Evolutionary conservation across 2,329 filamentous ascomycete genomes (phyloP).

Genomic region (Botryotinia convoluta): DNA sequence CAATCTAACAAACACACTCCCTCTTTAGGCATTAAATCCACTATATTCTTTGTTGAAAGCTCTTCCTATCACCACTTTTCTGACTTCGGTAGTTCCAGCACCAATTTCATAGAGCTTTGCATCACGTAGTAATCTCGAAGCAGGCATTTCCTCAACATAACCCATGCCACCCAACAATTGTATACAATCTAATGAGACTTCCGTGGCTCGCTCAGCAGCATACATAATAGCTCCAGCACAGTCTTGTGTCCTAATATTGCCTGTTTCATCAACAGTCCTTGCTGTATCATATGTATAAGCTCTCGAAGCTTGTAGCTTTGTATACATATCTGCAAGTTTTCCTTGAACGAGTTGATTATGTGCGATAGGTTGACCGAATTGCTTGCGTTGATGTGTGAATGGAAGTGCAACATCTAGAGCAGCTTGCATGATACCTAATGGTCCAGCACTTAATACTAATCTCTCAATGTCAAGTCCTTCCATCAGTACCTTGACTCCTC

Average conservation of each 20-base stretch:
- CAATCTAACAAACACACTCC: background rate
- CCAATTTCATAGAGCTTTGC: conserved; percentile 91
- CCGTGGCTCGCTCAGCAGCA: conserved; percentile 85
- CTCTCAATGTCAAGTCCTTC: conserved; percentile 92
- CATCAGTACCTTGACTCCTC: conserved; percentile 89
- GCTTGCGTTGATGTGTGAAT: conserved; percentile 83
- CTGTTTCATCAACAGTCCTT: conserved; percentile 72
- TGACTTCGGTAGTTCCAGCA: conserved; percentile 90
- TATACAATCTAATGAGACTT: conserved; percentile 82
- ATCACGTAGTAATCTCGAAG: conserved; percentile 76
- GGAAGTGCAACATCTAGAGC: conserved; percentile 81
- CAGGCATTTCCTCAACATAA: conserved; percentile 93
- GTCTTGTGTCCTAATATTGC: conserved; percentile 76
- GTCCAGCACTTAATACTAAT: conserved; percentile 85
- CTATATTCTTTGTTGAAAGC: conserved; percentile 38
- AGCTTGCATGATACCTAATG: conserved; percentile 92
- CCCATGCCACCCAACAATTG: conserved; percentile 94
- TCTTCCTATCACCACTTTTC: conserved; percentile 85
- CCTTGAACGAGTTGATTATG: conserved; percentile 93
- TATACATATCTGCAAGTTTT: conserved; percentile 96
- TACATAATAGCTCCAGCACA: conserved; percentile 94
- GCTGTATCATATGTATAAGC: conserved; percentile 88
- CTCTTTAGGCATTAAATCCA: conserved; percentile 21
- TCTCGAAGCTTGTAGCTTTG: conserved; percentile 78
- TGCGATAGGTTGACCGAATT: conserved; percentile 83